Evolutionary conservation across 2,329 filamentous ascomycete species (phyloP), one percentile per base, ranked within the genome.

Genomic region (Scolecobasidium constrictum): DNA sequence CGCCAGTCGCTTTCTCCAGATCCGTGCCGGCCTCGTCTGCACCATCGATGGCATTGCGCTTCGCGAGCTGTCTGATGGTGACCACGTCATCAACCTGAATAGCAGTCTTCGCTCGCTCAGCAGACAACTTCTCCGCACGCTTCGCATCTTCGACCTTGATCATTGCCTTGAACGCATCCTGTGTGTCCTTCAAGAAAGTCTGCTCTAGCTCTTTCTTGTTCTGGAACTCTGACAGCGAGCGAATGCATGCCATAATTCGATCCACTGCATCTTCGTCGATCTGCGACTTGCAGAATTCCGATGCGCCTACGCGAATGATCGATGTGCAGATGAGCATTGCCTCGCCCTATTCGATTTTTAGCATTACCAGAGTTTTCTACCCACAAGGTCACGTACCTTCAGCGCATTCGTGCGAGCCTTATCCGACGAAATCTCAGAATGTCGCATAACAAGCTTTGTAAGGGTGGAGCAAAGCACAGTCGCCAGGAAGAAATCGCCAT

Each of bases 261-360:
- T 98, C 92, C n/a, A 96, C 77, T 0, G 92, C 95, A 60, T 98
- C 92, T 61, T 98, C 92, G 49, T 98, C 92, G 50, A 98, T 96
- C 2, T 87, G 85, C 1, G 86, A 83, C 69, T 96, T 96, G 57
- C 94, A 92, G 53, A 98, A 98, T 50, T 94, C 86, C n/a, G 90
- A 96, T 65, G 98, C 92, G 33, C 92, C 92, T 47, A 95, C 92
- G 39, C 92, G 87, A 51, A 98, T 86, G 52, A 98, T 93, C 4
- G 92, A 96, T 53, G 98, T 94, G 88, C 96, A 94, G 59, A 98
- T 96, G 42, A 98, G 75, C 92, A 98, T 98, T 35, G 92, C 92
- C 64, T 98, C 92, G 3, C 92, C 92, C 9, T 40, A 20, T 31
- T n/a, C 9, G 15, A 31, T 31, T 9, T 9, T 31, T 31, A 31